Evolutionary conservation across 352 stramenopile species (phyloP).

Genomic region (Phytophthora cactorum): DNA sequence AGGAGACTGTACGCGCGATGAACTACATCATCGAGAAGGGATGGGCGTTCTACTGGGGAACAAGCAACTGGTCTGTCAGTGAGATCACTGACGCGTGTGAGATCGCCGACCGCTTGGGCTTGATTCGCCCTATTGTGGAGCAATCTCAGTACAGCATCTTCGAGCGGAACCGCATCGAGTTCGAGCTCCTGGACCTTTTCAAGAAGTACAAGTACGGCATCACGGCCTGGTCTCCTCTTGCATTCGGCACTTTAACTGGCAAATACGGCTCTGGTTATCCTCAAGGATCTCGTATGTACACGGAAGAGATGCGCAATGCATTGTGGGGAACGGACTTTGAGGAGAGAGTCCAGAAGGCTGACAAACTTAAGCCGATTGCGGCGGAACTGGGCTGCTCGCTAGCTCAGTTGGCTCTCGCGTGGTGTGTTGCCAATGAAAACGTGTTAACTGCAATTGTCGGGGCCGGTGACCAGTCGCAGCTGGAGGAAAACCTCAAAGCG

Average conservation of each 20-base stretch:
- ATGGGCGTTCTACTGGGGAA: conserved; percentile 66
- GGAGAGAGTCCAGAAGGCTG: not conserved
- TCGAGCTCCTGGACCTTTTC: conserved; percentile 34
- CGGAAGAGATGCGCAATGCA: not conserved
- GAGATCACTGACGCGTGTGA: conserved; percentile 58
- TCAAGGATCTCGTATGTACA: not conserved
- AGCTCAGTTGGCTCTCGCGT: conserved; percentile 13
- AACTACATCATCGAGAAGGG: conserved; percentile 58
- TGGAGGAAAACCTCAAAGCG: conserved; percentile 20
- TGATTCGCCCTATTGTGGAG: conserved; percentile 50
- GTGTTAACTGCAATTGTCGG: conserved; percentile 21
- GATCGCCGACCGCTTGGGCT: conserved; percentile 40
- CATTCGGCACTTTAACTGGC: not conserved
- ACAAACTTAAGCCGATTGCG: conserved; percentile 15
- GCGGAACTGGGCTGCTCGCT: conserved; percentile 12
- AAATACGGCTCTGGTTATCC: not conserved
- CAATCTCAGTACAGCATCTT: conserved; percentile 70
- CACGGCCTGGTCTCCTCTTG: not conserved
- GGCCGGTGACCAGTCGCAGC: conserved; percentile 9
- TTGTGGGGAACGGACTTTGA: not conserved
- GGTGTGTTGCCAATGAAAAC: conserved; percentile 8
- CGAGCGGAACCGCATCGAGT: conserved; percentile 49
- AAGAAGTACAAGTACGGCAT: not conserved
- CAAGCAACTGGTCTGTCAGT: conserved; percentile 22
- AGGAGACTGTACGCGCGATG: conserved; percentile 51